phyloP scores from a whole-genome alignment of 164 flowering plant species.

The Brasenia schreberi region DNA sequence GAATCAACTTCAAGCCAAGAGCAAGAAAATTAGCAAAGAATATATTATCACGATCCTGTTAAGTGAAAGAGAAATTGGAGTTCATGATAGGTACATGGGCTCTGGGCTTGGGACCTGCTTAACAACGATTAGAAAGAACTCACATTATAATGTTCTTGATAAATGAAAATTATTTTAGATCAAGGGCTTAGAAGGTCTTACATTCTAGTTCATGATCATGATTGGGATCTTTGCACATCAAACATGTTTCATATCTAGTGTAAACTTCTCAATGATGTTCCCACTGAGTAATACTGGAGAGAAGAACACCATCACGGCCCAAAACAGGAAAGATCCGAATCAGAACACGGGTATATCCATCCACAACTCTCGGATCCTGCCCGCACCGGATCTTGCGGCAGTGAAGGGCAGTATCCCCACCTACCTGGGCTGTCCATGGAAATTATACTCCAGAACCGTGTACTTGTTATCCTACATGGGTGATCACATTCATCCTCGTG shows the following conservation, averaged over 20 bases:
- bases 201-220: neutral
- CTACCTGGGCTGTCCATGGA: constrained; percentile 98
- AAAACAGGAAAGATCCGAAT: constrained; percentile 82
- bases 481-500: constrained; percentile 62
- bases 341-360: constrained; percentile 93
- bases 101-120: too few species aligned
- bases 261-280: neutral
- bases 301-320: constrained; percentile 75
- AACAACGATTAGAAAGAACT: too few species aligned
- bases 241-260: neutral
- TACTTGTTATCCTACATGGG: constrained; percentile 67
- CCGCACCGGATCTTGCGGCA: constrained; percentile 43
- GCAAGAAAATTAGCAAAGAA: too few species aligned
- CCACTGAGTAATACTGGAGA: constrained; percentile 4
- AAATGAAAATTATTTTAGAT: too few species aligned
- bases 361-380: constrained; percentile 54
- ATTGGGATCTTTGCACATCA: neutral
- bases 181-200: neutral
- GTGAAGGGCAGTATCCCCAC: constrained; percentile 23
- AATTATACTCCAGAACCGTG: constrained; percentile 58
- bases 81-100: too few species aligned
- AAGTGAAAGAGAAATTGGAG: too few species aligned
- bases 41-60: too few species aligned
- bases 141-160: too few species aligned
- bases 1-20: too few species aligned